These are phyloP conservation scores for Kondoa malvinella DNA, from an alignment of 768 basidiomycete genomes.

Conservation along the genomic window DNA sequence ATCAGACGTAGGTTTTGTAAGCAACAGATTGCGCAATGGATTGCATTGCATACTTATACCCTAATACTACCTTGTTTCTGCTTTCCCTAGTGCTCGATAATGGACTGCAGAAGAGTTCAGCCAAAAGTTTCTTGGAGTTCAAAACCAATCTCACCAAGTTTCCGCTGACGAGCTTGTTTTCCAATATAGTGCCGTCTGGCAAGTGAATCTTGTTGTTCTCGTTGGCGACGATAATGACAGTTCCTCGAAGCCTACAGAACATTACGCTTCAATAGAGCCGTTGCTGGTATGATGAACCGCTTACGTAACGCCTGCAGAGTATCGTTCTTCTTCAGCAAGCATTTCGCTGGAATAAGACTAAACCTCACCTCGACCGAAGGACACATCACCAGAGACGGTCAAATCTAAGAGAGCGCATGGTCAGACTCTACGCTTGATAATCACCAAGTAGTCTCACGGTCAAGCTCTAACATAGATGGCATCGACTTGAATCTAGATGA, in stretches of 20 bases:
- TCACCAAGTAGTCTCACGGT: neutral
- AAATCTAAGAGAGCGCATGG: conserved; percentile 75
- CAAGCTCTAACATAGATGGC: conserved; percentile 33
- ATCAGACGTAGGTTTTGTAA: too few relatives aligned
- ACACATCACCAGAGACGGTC: conserved; percentile 47
- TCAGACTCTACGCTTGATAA: conserved; percentile 21
- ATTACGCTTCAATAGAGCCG: neutral
- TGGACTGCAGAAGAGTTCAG: too few relatives aligned
- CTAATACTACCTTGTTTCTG: neutral
- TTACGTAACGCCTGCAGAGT: neutral
- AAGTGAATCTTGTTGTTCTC: conserved; percentile 69
- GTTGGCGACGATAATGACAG: conserved; percentile 73
- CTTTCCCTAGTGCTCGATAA: neutral
- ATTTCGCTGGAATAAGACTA: neutral
- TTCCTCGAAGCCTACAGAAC: conserved; percentile 45
- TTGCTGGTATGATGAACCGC: conserved; percentile 39
- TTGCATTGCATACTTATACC: too few relatives aligned
- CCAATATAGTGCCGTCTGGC: conserved; percentile 61
- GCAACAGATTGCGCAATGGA: too few relatives aligned
- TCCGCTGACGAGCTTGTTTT: conserved; percentile 65
- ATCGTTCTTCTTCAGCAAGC: neutral
- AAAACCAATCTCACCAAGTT: conserved; percentile 47
- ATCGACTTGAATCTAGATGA: conserved; percentile 58
- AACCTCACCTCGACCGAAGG: conserved; percentile 20
- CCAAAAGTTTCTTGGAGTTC: too few relatives aligned